A percentile compares a stretch with the other conserved stretches of the same genome.
Evolutionary conservation across 768 basidiomycete genomes (phyloP).

Genomic region (Hygrophoropsis aurantiaca): DNA sequence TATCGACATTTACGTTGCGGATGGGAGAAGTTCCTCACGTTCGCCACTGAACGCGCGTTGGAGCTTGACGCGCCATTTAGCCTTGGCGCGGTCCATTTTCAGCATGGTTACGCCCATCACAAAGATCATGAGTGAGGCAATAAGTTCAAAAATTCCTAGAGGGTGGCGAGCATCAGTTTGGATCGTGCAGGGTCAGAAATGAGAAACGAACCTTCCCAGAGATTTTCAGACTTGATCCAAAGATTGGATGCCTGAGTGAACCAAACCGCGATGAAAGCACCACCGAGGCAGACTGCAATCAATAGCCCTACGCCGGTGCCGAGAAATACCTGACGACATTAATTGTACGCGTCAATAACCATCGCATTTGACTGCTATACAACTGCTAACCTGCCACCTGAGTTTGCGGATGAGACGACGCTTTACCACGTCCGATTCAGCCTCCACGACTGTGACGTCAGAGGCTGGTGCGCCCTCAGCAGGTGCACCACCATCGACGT

Average conservation of each 20-base stretch:
- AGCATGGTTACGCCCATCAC: slow-evolving; percentile 94
- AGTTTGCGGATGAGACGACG: slow-evolving; percentile 63
- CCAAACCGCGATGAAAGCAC: slow-evolving; percentile 92
- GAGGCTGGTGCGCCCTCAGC: neutral
- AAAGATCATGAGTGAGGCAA: slow-evolving; percentile 82
- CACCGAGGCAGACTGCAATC: slow-evolving; percentile 80
- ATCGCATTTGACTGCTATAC: neutral
- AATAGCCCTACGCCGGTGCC: slow-evolving; percentile 75
- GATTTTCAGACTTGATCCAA: slow-evolving; percentile 79
- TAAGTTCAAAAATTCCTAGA: slow-evolving; percentile 65
- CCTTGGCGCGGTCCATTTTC: slow-evolving; percentile 89
- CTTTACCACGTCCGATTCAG: slow-evolving; percentile 30
- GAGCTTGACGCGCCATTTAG: slow-evolving; percentile 94
- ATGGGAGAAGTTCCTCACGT: no score
- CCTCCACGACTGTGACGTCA: slow-evolving; percentile 19
- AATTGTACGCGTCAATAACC: neutral
- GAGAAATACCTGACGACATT: slow-evolving; percentile 58
- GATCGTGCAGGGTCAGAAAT: neutral
- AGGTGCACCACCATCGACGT: neutral
- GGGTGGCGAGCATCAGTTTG: neutral
- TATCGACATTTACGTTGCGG: no score
- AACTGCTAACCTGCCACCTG: slow-evolving; percentile 53
- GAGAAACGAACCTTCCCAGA: slow-evolving; percentile 82
- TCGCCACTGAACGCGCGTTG: slow-evolving; percentile 68
- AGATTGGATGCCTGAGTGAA: slow-evolving; percentile 87